Conservation (phyloP, 2,329 filamentous ascomycete species). For the Graphiopsis chlorocephala region DNA sequence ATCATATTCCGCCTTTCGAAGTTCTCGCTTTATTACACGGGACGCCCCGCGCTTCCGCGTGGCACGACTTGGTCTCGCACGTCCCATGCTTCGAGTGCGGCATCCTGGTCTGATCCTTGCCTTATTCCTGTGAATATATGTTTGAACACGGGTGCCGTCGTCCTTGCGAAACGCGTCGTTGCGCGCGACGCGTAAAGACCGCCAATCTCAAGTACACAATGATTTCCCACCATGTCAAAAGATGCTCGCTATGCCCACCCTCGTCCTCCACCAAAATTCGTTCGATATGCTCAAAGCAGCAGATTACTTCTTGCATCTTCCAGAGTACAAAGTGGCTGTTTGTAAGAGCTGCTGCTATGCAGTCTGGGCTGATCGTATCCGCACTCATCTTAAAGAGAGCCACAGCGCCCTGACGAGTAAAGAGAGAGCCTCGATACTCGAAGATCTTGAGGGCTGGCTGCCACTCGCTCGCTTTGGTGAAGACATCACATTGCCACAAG, state of each 20-base stretch:
- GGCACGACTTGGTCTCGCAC: too few relatives aligned
- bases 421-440: neutral
- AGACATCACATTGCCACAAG: neutral
- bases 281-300: neutral
- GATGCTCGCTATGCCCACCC: too few relatives aligned
- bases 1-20: neutral
- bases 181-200: too few relatives aligned
- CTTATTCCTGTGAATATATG: too few relatives aligned
- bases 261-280: neutral
- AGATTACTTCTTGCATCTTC: neutral
- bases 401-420: neutral
- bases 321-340: neutral
- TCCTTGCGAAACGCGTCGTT: too few relatives aligned
- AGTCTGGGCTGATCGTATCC: neutral
- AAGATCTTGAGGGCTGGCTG: neutral
- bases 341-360: neutral
- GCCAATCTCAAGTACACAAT: too few relatives aligned
- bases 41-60: too few relatives aligned
- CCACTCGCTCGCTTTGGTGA: neutral
- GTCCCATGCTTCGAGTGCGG: too few relatives aligned
- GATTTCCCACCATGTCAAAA: too few relatives aligned
- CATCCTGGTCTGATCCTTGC: too few relatives aligned
- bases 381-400: neutral
- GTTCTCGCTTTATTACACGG: neutral
- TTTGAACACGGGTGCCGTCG: too few relatives aligned